phyloP scores from a whole-genome alignment of 2,329 filamentous ascomycete species.

The Aspergillus costaricaensis region DNA sequence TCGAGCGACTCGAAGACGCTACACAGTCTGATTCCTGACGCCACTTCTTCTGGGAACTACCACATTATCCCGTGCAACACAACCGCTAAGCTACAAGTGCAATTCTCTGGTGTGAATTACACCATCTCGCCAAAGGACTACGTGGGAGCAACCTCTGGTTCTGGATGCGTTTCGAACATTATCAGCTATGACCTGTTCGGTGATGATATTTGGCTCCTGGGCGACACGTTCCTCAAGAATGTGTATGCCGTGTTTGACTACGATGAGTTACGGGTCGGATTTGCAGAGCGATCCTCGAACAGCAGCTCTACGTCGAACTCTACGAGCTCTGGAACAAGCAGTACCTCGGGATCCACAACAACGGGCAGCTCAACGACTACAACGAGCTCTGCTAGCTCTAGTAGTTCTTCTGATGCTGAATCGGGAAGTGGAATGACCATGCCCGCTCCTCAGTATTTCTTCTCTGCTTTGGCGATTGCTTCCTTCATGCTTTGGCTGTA shows the following conservation, averaged over 20 bases:
- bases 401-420: not conserved
- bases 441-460: conserved; percentile 14
- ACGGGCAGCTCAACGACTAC: conserved; percentile 11
- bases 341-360: conserved; percentile 14
- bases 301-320: conserved; percentile 21
- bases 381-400: conserved; percentile 11
- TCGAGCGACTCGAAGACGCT: conserved; percentile 65
- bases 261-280: conserved; percentile 53
- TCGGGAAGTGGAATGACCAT: conserved; percentile 5
- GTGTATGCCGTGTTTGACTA: conserved; percentile 85
- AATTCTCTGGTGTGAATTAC: conserved; percentile 69
- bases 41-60: conserved; percentile 58
- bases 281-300: conserved; percentile 26
- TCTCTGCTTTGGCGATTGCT: conserved; percentile 19
- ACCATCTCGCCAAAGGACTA: conserved; percentile 71
- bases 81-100: conserved; percentile 61
- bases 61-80: conserved; percentile 75
- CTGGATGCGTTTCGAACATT: conserved; percentile 66
- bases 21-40: conserved; percentile 67
- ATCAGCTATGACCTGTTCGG: conserved; percentile 70
- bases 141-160: conserved; percentile 48
- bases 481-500: conserved; percentile 19
- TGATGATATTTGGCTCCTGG: conserved; percentile 71
- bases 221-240: conserved; percentile 85
- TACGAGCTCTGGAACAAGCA: conserved; percentile 12